These are phyloP conservation scores for Persicaria maculosa DNA, from an alignment of 148 eudicot genomes.

Conservation along the genomic window DNA sequence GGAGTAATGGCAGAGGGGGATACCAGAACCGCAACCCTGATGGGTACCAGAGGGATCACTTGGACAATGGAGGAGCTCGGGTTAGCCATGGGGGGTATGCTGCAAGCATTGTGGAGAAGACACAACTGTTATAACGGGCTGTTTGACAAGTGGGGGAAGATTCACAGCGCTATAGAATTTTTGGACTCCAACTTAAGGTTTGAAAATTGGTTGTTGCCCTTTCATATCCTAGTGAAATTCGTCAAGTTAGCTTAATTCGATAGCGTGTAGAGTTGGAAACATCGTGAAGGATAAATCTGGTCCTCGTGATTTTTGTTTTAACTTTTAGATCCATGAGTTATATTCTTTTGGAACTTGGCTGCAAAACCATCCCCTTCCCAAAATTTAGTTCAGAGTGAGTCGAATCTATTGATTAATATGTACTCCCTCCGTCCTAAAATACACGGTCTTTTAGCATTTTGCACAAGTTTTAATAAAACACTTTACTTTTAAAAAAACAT, in stretches of 20 bases:
- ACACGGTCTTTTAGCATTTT: too few relatives aligned
- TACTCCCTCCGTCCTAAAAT: too few relatives aligned
- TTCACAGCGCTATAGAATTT: background rate
- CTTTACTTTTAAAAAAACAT: too few relatives aligned
- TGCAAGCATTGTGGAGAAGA: slow-evolving; percentile 24
- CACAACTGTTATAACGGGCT: slow-evolving; percentile 41
- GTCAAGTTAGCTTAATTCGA: background rate
- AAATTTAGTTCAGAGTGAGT: background rate
- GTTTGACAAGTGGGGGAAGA: slow-evolving; percentile 24
- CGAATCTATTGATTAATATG: too few relatives aligned
- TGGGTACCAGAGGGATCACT: slow-evolving; percentile 42
- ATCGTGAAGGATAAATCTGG: background rate
- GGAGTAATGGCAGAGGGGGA: slow-evolving; percentile 30
- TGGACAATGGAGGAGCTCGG: slow-evolving; percentile 22
- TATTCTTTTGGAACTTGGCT: background rate
- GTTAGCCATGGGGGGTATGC: slow-evolving; percentile 34
- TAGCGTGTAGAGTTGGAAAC: slow-evolving; percentile 5
- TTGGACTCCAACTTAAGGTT: background rate
- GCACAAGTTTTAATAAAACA: too few relatives aligned
- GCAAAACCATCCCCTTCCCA: background rate
- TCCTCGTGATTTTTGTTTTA: background rate
- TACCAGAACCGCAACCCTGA: slow-evolving; percentile 41
- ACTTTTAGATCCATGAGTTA: background rate
- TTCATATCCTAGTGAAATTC: background rate
- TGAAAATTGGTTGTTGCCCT: background rate